phyloP scores from a whole-genome alignment of 164 flowering plant genomes.

The Pachysandra terminalis region DNA sequence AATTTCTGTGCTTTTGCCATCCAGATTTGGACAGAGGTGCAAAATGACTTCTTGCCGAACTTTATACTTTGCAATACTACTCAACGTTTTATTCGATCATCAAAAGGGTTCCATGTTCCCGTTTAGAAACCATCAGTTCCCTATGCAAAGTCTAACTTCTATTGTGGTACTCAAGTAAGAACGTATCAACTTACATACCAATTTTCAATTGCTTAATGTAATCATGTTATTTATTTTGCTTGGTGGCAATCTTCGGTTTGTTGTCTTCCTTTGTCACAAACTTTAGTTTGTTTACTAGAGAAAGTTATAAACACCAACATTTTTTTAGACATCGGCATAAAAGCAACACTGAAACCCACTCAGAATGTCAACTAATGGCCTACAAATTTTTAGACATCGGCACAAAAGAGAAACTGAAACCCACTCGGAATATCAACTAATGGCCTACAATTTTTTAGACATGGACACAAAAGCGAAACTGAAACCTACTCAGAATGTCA shows the following conservation, averaged over 20 bases:
- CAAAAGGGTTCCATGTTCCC: conserved; percentile 63
- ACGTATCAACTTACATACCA: conserved; percentile 3
- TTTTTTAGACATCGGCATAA: too few relatives aligned
- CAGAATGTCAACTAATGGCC: too few relatives aligned
- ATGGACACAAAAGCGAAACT: too few relatives aligned
- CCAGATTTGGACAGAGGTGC: conserved; percentile 97
- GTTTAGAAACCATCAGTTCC: conserved; percentile 93
- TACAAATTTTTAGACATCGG: too few relatives aligned
- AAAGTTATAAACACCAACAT: too few relatives aligned
- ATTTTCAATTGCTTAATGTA: neutral
- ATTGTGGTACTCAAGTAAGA: conserved; percentile 93
- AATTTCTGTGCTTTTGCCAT: conserved; percentile 12
- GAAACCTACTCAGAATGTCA: too few relatives aligned
- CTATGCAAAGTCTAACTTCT: conserved; percentile 83
- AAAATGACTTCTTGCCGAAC: conserved; percentile 93
- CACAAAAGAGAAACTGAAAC: too few relatives aligned
- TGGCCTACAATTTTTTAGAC: too few relatives aligned
- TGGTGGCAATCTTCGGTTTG: neutral
- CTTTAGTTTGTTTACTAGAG: neutral
- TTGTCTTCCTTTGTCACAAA: neutral
- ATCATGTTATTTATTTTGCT: neutral
- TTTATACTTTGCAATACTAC: conserved; percentile 96
- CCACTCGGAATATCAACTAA: too few relatives aligned
- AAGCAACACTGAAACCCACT: too few relatives aligned
- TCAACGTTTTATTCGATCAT: conserved; percentile 82